Conservation (phyloP, 192 early-diverging fungal genomes). For the Phlyctochytrium bullatum region DNA sequence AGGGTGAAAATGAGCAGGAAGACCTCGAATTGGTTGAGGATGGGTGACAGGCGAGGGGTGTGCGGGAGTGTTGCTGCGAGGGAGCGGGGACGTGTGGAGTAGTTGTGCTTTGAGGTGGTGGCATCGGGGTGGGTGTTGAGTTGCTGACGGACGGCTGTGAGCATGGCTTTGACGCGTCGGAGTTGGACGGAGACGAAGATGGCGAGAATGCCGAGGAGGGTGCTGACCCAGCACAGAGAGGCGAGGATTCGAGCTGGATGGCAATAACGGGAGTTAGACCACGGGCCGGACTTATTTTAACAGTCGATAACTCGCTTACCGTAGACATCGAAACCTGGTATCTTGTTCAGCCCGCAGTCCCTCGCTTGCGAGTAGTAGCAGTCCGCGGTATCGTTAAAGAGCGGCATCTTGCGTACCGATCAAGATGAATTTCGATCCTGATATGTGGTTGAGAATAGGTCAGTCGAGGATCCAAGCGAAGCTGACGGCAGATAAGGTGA, state of each 20-base stretch:
- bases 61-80: too few relatives aligned
- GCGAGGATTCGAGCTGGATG: background rate
- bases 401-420: background rate
- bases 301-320: background rate
- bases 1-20: background rate
- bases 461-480: too few relatives aligned
- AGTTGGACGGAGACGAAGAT: background rate
- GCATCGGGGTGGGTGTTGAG: too few relatives aligned
- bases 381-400: background rate
- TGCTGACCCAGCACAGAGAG: background rate
- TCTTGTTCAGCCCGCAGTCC: background rate
- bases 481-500: too few relatives aligned
- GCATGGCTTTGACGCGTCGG: background rate
- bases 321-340: background rate
- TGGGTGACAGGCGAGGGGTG: too few relatives aligned
- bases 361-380: background rate
- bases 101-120: too few relatives aligned
- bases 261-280: too few relatives aligned
- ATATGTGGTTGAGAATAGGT: too few relatives aligned
- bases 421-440: background rate
- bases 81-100: too few relatives aligned
- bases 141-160: too few relatives aligned
- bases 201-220: background rate
- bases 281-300: too few relatives aligned
- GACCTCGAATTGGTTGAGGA: constrained; percentile 1